Conservation (phyloP, 2,329 filamentous ascomycete species). For the Fusarium burgessii region DNA sequence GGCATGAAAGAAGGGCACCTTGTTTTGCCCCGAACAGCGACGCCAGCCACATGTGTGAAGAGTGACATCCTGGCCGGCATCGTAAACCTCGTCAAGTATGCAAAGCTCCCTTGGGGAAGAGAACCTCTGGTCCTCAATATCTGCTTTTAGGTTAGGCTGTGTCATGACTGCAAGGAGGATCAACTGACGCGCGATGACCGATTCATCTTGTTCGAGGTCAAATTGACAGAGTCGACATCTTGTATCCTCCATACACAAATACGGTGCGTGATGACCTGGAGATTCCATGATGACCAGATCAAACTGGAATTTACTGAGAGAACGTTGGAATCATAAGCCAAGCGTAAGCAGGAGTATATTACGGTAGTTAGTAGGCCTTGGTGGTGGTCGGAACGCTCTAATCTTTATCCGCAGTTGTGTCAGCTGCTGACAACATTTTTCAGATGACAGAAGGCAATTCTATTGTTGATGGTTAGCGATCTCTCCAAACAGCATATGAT, state of each 20-base stretch:
- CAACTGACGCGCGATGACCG: conserved; percentile 24
- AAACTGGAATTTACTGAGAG: no score
- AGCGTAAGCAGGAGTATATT: no score
- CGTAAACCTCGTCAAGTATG: conserved; percentile 7
- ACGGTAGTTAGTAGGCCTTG: neutral
- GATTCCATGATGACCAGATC: neutral
- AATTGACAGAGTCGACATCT: conserved; percentile 30
- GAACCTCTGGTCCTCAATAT: conserved; percentile 11
- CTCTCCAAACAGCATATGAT: no score
- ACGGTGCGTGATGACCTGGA: conserved; percentile 10
- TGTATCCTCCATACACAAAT: conserved; percentile 24
- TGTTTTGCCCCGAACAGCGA: conserved; percentile 1
- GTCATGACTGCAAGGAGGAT: neutral
- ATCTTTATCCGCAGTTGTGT: neutral
- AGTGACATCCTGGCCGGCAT: conserved; percentile 11
- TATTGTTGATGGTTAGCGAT: no score
- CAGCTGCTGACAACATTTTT: no score
- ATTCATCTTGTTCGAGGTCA: conserved; percentile 11
- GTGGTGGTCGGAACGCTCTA: neutral
- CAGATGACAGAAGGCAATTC: no score
- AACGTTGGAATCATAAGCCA: no score
- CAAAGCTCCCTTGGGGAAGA: conserved; percentile 14
- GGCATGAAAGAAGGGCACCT: conserved; percentile 17
- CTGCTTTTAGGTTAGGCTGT: conserved; percentile 13
- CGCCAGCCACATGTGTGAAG: conserved; percentile 11